Base-by-base conservation (phyloP, 2,329 filamentous ascomycete genomes). In the Trichoderma koningii region DNA sequence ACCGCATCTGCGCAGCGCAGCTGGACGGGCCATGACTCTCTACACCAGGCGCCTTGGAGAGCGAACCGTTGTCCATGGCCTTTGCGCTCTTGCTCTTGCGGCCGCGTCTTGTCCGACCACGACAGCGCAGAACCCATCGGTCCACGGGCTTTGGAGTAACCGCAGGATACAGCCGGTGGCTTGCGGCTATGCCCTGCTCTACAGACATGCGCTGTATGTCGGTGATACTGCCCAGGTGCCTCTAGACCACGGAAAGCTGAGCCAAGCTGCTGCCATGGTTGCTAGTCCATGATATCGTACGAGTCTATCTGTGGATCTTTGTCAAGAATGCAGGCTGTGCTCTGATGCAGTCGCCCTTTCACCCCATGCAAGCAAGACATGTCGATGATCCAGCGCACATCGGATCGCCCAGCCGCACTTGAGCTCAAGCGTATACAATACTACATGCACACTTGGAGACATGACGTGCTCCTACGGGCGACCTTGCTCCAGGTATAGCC, bases 381-480 rank as follows among this genome's bases (percentile, higher is more conserved):
- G 26, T 7, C 44, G 42, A 23, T 56, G 52, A 63, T 62, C 41
- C 57, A 59, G 44, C 34, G 34, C 34, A 48, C 59, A 66, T 66
- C 65, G 55, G 60, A 66, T 66, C 47, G 60, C 19, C 61, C 60
- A 28, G 60, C 52, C 47, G 45, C 52, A 51, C 57, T 47, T 51
- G 42, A 47, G 34, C 56, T 45, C 55, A 53, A 55, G 38, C 61
- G 34, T 19, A 23, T 19, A 59, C 17, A 19, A 42, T 19, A n/a
- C 53, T 38, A 38, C 12, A 38, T 14, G 12, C 34, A 38, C 34
- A 14, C 12, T 38, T 38, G 34, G 34, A 12, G 3, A 5, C 34
- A 38, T 38, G 34, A 38, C 34, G 34, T 38, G 34, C 34, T 38
- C 12, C 34, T 38, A 38, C 34, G 14, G 34, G 34, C 34, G 14